Percentiles rank a stretch among this genome's conserved stretches.
These are phyloP conservation scores for Eudorina sp. DNA, from an alignment of 139 green algal species.

Conservation along the genomic window DNA sequence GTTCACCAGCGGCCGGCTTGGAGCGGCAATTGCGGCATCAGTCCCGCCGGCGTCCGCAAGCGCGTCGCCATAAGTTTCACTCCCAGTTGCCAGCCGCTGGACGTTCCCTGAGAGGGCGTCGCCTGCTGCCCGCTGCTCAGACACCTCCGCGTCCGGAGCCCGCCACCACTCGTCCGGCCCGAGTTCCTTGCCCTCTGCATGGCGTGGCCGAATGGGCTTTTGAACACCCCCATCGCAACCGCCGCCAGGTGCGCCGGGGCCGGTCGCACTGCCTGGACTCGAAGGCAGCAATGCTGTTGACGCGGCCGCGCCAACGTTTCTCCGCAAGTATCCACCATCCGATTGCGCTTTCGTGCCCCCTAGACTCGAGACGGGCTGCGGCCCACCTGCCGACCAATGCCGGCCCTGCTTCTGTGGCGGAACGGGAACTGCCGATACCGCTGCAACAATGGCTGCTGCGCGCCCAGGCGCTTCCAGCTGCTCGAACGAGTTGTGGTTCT, in stretches of 20 bases:
- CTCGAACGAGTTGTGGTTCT: neutral
- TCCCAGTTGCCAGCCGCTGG: no score
- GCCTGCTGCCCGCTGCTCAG: neutral
- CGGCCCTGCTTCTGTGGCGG: no score
- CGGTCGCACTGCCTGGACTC: neutral
- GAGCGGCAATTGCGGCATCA: no score
- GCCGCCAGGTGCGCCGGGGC: neutral
- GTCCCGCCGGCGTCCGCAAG: no score
- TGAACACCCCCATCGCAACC: neutral
- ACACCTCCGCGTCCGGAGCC: neutral
- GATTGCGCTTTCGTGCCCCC: neutral
- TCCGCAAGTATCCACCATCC: neutral
- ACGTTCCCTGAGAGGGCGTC: no score
- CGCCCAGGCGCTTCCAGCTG: no score
- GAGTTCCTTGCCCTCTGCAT: neutral
- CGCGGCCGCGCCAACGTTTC: neutral
- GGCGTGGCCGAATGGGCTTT: no score
- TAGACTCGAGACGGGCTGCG: neutral
- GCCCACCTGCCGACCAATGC: neutral
- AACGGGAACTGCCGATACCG: neutral
- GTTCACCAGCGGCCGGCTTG: no score
- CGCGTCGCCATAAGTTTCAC: no score
- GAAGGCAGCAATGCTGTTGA: neutral
- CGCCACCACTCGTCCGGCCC: neutral
- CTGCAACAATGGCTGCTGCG: neutral